Base-by-base conservation (phyloP, 2,329 filamentous ascomycete species). In the Coniella lustricola region DNA sequence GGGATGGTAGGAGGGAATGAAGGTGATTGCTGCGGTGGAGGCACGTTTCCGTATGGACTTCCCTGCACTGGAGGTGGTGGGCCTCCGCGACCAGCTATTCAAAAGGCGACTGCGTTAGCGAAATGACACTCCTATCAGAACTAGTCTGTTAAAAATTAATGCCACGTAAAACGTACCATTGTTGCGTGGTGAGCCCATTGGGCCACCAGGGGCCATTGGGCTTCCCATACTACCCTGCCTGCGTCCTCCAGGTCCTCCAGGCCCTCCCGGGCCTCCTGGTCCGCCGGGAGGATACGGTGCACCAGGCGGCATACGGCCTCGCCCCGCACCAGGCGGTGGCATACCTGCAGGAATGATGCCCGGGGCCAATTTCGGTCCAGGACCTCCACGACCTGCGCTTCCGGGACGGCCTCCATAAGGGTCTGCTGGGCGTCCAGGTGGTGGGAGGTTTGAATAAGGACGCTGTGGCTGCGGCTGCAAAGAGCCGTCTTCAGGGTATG, bases 371-470 rank as follows among this genome's bases (percentile, higher is more conserved):
- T 44, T 53, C 29, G 48, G 48, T 14, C 57, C 59, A 17, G 59
- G 57, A 16, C 57, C 42, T 3, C 31, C 39, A 20, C 49, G 49
- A 54, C 57, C 36, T 16, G 54, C 58, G 60, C 57, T 71, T 55
- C 60, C 71, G 59, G 66, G 75, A 55, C 73, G 75, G 57, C 75
- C 78, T 33, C 76, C 74, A 57, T 79, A 80, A 1, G 76, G 70
- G 55, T 74, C 73, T 46, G n/a, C n/a, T n/a, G 76, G 72, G 3
- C 72, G 71, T 51, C 33, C 42, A 16, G 47, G 47, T 3, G 35
- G 22, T 9, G 47, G 47, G 14, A 41, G 47, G 40, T 42, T 36
- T 12, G 41, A 33, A 31, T 53, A 39, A 34, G 44, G 35, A 13
- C 44, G 32, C 45, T 20, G 41, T 17, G 16, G 5, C 14, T 38